A percentile compares a stretch with the other conserved stretches of the same genome.
These are phyloP conservation scores for Paecilomyces niveus DNA, from an alignment of 2,329 filamentous ascomycete genomes.

Conservation along the genomic window DNA sequence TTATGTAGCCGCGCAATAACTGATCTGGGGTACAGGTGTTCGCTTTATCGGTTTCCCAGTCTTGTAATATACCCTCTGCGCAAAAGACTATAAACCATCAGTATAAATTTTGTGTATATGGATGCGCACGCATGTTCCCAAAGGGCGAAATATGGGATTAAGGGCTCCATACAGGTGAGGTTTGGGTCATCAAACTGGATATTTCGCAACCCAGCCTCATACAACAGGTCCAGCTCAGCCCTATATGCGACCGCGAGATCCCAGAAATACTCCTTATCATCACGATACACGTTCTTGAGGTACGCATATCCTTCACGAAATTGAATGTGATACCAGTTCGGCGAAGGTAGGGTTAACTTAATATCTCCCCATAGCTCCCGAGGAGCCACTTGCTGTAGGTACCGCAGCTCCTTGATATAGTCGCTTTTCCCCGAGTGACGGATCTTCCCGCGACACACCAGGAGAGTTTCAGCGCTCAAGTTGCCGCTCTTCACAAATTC, in stretches of 20 bases:
- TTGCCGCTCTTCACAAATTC: conserved; percentile 47
- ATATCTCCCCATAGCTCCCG: conserved; percentile 52
- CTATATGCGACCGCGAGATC: conserved; percentile 55
- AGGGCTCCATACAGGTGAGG: conserved; percentile 42
- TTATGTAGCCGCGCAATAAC: conserved; percentile 63
- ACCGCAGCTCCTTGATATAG: conserved; percentile 46
- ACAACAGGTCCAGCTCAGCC: conserved; percentile 48
- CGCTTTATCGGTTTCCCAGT: conserved; percentile 56
- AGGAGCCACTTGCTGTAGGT: conserved; percentile 49
- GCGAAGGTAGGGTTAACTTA: conserved; percentile 56
- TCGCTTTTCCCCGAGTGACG: conserved; percentile 44
- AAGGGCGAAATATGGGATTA: not conserved
- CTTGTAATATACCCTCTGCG: conserved; percentile 59
- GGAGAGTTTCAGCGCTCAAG: conserved; percentile 43
- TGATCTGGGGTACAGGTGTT: conserved; percentile 59
- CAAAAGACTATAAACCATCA: conserved; percentile 49
- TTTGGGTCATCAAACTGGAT: conserved; percentile 57
- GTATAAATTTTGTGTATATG: not conserved
- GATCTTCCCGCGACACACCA: conserved; percentile 13
- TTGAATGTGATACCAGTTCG: conserved; percentile 57
- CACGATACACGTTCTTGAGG: conserved; percentile 43
- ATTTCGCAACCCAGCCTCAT: conserved; percentile 51
- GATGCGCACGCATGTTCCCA: too few species aligned
- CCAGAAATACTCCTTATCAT: conserved; percentile 51
- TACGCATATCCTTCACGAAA: conserved; percentile 45